Base-by-base conservation (phyloP, 1,284 basidiomycete species). In the Rhodotorula sp. region DNA sequence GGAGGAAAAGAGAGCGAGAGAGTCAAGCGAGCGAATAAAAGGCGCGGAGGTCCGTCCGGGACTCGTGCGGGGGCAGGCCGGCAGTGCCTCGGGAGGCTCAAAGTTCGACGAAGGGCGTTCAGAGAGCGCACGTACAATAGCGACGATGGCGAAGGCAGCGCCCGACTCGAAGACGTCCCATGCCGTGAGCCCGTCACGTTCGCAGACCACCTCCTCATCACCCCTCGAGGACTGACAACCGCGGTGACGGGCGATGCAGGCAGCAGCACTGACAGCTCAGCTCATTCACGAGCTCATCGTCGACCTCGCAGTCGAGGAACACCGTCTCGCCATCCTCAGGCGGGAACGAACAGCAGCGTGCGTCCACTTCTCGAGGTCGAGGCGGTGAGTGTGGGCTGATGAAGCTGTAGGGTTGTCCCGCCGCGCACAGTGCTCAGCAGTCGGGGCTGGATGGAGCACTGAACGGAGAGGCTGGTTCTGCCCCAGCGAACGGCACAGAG, bases 261-360 rank as follows among this genome's bases (percentile, higher is more conserved):
- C 73, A 7, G 32, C 62, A 7, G 17, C 34, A 29, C 61, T 74
- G 47, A 60, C 62, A 5, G 29, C 47, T 29, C 58, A 66, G 49
- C 39, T 74, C 49, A 34, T 74, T 46, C 57, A 24, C 46, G 70
- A 71, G 56, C 60, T 72, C 46, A 58, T 74, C 8, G 27, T 39
- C 6, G 73, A 74, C 51, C 29, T 74, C 27, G 65, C 67, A 3
- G 67, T 74, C n/a, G 62, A 74, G 19, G 73, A 72, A 62, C 63
- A 70, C 59, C 58, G 60, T 9, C 57, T 70, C 15, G 62, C 62
- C 2, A 53, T 51, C n/a, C 57, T 44, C 3, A 56, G 73, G 5
- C 56, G 60, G 2, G 10, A 47, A 20, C 54, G 67, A 32, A 29
- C 55, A 17, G 55, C 51, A 8, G 48, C 49, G 69, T 71, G n/a